phyloP scores from a whole-genome alignment of 1,139 yeast species.

The Suhomyces guaymorum region DNA sequence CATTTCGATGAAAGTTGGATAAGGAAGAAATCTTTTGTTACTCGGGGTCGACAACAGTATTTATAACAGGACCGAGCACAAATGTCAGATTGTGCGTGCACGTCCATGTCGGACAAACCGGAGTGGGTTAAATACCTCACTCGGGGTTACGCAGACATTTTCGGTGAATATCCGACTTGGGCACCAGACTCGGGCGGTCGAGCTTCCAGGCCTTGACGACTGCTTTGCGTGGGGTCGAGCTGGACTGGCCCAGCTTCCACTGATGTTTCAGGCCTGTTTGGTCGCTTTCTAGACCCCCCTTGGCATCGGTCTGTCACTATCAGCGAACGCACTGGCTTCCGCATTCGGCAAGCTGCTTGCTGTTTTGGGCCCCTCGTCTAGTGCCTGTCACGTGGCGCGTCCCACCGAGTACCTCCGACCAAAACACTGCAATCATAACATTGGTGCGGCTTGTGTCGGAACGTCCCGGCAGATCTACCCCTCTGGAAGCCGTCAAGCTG shows the following conservation, averaged over 20 bases:
- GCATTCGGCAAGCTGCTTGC: conserved; percentile 11
- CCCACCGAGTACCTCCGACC: not conserved
- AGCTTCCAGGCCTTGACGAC: no score
- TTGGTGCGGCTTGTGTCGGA: conserved; percentile 6
- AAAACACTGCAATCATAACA: not conserved
- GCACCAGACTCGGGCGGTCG: no score
- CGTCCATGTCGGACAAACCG: conserved; percentile 13
- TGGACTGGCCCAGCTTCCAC: no score
- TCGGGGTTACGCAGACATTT: conserved; percentile 11
- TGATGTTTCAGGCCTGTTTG: not conserved
- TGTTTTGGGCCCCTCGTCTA: conserved; percentile 10
- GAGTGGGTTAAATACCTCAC: conserved; percentile 12
- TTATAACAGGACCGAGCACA: conserved; percentile 10
- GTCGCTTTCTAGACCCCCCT: not conserved
- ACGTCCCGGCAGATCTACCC: conserved; percentile 2
- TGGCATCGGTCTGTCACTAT: not conserved
- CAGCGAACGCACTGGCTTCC: conserved; percentile 2
- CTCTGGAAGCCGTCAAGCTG: not conserved
- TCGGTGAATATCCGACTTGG: not conserved
- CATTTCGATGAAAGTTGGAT: conserved; percentile 30
- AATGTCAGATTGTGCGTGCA: conserved; percentile 11
- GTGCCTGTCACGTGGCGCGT: conserved; percentile 5
- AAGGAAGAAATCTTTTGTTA: conserved; percentile 10
- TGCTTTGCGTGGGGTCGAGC: no score
- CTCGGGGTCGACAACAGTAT: conserved; percentile 7